Evolutionary conservation across 768 basidiomycete species (phyloP).

Genomic region (Kwoniella botswanensis): DNA sequence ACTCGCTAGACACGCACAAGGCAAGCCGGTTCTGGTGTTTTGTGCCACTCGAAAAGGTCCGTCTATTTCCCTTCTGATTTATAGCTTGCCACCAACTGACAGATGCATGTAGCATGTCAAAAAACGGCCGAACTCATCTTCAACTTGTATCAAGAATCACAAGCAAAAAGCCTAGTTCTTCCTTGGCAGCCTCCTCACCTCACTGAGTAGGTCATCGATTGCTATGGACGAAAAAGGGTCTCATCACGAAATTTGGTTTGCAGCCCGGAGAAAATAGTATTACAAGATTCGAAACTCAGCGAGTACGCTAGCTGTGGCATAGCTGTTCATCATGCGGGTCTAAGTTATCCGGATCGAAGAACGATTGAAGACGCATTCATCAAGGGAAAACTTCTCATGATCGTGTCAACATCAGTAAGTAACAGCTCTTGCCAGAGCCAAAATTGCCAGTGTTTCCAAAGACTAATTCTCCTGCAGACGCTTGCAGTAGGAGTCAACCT

Average conservation of each 20-base stretch:
- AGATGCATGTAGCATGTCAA: constrained; percentile 25
- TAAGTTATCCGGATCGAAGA: constrained; percentile 73
- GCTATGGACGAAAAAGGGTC: too few relatives aligned
- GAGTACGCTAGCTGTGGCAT: constrained; percentile 76
- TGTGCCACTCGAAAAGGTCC: constrained; percentile 84
- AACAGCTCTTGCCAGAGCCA: neutral
- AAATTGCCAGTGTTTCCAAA: neutral
- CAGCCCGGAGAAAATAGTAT: neutral
- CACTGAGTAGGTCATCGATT: too few relatives aligned
- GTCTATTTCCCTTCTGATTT: neutral
- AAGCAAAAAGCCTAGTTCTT: constrained; percentile 55
- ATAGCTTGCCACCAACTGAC: neutral
- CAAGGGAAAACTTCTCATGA: constrained; percentile 67
- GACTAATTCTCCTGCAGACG: constrained; percentile 65
- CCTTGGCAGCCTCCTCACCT: constrained; percentile 18
- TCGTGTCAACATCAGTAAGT: constrained; percentile 83
- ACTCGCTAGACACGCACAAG: constrained; percentile 73
- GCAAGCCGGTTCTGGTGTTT: constrained; percentile 88
- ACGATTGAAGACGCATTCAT: constrained; percentile 75
- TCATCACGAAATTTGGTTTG: too few relatives aligned
- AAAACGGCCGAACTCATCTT: constrained; percentile 75
- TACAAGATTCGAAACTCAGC: constrained; percentile 61
- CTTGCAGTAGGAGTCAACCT: constrained; percentile 95
- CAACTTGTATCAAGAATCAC: constrained; percentile 70
- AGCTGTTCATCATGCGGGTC: constrained; percentile 90